A percentile compares a stretch with the other conserved stretches of the same genome.
phyloP scores from a whole-genome alignment of 2,329 filamentous ascomycete species.

The Pleomassaria siparia region DNA sequence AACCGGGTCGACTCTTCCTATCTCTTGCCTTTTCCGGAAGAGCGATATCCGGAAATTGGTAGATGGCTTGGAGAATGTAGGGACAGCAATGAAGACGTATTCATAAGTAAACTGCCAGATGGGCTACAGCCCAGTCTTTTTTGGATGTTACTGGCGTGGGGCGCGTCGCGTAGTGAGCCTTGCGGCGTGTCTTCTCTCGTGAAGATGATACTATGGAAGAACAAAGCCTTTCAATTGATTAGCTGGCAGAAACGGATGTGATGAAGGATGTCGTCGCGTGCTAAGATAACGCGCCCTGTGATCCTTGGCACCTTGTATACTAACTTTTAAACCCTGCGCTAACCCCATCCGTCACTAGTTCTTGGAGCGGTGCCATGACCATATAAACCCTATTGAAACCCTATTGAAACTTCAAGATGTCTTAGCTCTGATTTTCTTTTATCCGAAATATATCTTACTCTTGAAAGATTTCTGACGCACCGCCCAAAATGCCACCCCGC shows the following conservation, averaged over 20 bases:
- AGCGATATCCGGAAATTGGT: background rate
- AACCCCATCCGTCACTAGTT: background rate
- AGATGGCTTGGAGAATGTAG: too few species aligned
- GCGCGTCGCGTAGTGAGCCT: too few species aligned
- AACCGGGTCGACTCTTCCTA: too few species aligned
- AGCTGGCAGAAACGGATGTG: background rate
- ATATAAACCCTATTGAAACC: background rate
- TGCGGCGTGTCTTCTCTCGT: too few species aligned
- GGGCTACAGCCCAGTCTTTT: too few species aligned
- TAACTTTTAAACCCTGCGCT: background rate
- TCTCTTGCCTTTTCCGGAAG: background rate
- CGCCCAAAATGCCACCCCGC: background rate
- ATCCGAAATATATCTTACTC: background rate
- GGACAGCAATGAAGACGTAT: too few species aligned
- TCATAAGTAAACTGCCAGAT: too few species aligned
- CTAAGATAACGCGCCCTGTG: background rate
- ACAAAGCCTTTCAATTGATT: too few species aligned
- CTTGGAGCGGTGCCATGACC: background rate
- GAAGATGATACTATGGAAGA: too few species aligned
- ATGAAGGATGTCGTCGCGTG: background rate
- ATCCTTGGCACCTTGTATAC: background rate
- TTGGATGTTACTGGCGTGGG: too few species aligned
- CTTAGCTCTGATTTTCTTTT: background rate
- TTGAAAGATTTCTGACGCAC: background rate
- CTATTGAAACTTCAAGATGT: background rate